phyloP scores from a whole-genome alignment of 306 rosid genomes.

The Prunus armeniaca region DNA sequence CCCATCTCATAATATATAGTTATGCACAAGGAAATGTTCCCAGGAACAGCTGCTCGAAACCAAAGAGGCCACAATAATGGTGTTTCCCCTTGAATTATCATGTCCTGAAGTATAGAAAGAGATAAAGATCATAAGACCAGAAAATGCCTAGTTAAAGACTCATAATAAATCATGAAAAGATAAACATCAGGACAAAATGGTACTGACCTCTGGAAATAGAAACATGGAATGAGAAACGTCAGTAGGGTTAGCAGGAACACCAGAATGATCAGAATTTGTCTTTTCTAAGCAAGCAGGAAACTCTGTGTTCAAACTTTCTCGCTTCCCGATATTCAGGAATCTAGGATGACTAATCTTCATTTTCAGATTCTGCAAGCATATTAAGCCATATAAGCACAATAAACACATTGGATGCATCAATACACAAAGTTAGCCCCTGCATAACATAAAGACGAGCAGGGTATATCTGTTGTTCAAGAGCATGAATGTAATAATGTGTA shows the following conservation, averaged over 20 bases:
- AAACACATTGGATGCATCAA: slow-evolving; percentile 19
- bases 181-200: slow-evolving; percentile 10
- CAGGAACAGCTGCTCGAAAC: slow-evolving; percentile 94
- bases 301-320: slow-evolving; percentile 47
- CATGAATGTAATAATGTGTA: neutral
- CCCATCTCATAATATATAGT: slow-evolving; percentile 90
- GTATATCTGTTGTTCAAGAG: slow-evolving; percentile 12
- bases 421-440: slow-evolving; percentile 22
- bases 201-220: slow-evolving; percentile 83
- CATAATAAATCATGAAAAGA: slow-evolving; percentile 18
- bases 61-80: slow-evolving; percentile 93
- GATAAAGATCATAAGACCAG: slow-evolving; percentile 28
- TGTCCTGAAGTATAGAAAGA: slow-evolving; percentile 52
- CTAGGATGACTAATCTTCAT: slow-evolving; percentile 89
- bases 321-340: slow-evolving; percentile 68
- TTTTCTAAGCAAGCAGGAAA: slow-evolving; percentile 80
- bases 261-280: slow-evolving; percentile 36
- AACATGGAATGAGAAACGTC: slow-evolving; percentile 50
- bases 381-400: slow-evolving; percentile 3
- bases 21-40: slow-evolving; percentile 66
- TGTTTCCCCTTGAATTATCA: slow-evolving; percentile 55
- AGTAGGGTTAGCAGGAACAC: slow-evolving; percentile 29
- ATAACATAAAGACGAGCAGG: slow-evolving; percentile 15
- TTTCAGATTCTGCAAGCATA: slow-evolving; percentile 72
- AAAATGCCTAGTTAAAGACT: slow-evolving; percentile 15